Evolutionary conservation across 208 protist species (phyloP).

Genomic region (Crithidia expoeki): DNA sequence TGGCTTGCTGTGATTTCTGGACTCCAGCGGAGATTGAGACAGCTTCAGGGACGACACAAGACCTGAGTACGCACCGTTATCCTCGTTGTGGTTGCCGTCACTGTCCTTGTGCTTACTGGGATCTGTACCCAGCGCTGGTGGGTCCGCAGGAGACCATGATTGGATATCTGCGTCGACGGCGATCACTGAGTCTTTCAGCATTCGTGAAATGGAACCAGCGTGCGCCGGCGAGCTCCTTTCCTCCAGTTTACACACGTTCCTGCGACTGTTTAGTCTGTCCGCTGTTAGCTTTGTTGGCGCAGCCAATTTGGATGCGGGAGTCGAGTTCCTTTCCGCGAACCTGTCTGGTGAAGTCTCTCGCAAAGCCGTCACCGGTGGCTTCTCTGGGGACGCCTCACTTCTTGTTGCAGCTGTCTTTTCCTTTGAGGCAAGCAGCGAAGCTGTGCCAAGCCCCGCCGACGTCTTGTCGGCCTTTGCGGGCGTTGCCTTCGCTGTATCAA

Average conservation of each 20-base stretch:
- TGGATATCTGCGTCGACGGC: background rate
- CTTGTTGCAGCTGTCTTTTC: background rate
- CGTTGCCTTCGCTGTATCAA: background rate
- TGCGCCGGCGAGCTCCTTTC: background rate
- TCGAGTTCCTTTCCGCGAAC: background rate
- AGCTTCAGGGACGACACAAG: background rate
- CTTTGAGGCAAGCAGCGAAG: background rate
- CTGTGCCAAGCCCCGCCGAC: background rate
- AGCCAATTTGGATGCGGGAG: background rate
- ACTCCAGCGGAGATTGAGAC: background rate
- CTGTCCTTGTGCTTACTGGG: too few species aligned
- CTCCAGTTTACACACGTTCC: background rate
- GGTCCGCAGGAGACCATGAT: constrained; percentile 6
- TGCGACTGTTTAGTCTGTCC: background rate
- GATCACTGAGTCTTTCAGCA: background rate
- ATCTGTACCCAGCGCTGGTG: background rate
- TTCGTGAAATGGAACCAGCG: background rate
- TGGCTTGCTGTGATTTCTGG: background rate
- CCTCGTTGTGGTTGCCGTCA: too few species aligned
- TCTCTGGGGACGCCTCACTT: background rate
- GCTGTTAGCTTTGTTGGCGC: background rate
- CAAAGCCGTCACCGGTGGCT: background rate
- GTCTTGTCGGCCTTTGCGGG: background rate
- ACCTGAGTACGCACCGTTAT: background rate
- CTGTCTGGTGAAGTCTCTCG: background rate